phyloP scores from a whole-genome alignment of 257 asterid species.

The Galeopsis tetrahit region DNA sequence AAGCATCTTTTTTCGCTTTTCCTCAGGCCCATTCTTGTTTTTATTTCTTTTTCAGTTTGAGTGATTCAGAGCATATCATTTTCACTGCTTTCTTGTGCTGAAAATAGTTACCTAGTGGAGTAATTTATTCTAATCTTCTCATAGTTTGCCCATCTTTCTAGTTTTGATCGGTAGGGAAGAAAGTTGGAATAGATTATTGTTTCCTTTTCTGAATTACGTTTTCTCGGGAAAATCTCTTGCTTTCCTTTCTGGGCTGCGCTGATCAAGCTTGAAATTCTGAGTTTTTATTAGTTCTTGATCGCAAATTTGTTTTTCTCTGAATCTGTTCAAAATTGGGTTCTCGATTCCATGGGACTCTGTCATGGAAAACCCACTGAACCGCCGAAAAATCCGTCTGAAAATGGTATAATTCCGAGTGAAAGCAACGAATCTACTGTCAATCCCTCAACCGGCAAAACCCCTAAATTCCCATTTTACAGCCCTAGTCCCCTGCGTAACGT shows the following conservation, averaged over 20 bases:
- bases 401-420: conserved; percentile 47
- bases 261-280: conserved; percentile 40
- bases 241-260: conserved; percentile 50
- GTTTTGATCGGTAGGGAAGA: conserved; percentile 45
- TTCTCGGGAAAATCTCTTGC: conserved; percentile 34
- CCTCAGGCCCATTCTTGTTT: conserved; percentile 39
- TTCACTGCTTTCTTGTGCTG: conserved; percentile 45
- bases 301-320: background rate
- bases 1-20: conserved; percentile 65
- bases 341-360: conserved; percentile 89
- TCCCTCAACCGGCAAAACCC: conserved; percentile 68
- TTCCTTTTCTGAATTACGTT: conserved; percentile 10
- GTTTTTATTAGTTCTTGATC: background rate
- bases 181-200: conserved; percentile 26
- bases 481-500: conserved; percentile 79
- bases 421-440: conserved; percentile 44
- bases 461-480: conserved; percentile 83
- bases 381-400: conserved; percentile 59
- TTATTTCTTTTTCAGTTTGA: conserved; percentile 10
- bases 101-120: conserved; percentile 20
- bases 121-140: conserved; percentile 37
- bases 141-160: conserved; percentile 32
- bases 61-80: conserved; percentile 39
- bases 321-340: conserved; percentile 36
- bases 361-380: conserved; percentile 82